Percentiles rank a stretch among this genome's conserved stretches.
phyloP scores from a whole-genome alignment of 2,329 filamentous ascomycete species.

The Celoporthe dispersa region DNA sequence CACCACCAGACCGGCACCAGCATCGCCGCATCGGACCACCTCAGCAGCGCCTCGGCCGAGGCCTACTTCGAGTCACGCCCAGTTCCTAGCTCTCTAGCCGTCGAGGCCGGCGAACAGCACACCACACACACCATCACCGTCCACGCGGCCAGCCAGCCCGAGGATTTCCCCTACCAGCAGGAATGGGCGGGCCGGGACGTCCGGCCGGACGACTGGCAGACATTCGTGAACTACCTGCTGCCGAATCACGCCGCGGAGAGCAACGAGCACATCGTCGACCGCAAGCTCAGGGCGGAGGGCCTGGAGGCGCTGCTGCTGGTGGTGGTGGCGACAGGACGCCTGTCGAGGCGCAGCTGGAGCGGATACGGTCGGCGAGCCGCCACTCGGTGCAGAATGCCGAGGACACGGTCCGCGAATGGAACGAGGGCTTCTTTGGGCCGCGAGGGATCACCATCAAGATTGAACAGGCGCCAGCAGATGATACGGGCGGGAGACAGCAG shows the following conservation, averaged over 20 bases:
- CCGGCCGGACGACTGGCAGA: conserved; percentile 59
- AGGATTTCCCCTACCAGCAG: conserved; percentile 49
- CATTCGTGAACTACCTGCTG: conserved; percentile 61
- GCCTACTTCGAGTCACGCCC: conserved; percentile 55
- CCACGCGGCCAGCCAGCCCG: conserved; percentile 41
- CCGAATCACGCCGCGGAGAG: conserved; percentile 49
- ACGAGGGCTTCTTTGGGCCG: conserved; percentile 58
- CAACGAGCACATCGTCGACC: conserved; percentile 54
- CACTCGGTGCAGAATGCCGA: conserved; percentile 41
- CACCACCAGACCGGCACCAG: conserved; percentile 34
- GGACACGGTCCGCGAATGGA: conserved; percentile 57
- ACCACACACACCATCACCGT: conserved; percentile 44
- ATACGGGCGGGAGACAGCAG: conserved; percentile 27
- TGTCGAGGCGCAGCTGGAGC: conserved; percentile 49
- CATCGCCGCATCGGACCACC: conserved; percentile 34
- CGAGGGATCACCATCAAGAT: conserved; percentile 51
- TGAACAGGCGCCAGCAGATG: conserved; percentile 28
- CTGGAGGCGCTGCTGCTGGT: conserved; percentile 26
- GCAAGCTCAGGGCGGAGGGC: conserved; percentile 52
- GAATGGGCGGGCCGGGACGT: conserved; percentile 50
- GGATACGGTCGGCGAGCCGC: conserved; percentile 38
- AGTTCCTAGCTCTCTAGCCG: not conserved
- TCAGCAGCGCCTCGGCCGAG: conserved; percentile 40
- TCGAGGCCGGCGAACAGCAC: conserved; percentile 10
- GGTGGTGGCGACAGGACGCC: conserved; percentile 36